phyloP scores from a whole-genome alignment of 371 early-diverging fungal genomes.

The Mucor ambiguus region DNA sequence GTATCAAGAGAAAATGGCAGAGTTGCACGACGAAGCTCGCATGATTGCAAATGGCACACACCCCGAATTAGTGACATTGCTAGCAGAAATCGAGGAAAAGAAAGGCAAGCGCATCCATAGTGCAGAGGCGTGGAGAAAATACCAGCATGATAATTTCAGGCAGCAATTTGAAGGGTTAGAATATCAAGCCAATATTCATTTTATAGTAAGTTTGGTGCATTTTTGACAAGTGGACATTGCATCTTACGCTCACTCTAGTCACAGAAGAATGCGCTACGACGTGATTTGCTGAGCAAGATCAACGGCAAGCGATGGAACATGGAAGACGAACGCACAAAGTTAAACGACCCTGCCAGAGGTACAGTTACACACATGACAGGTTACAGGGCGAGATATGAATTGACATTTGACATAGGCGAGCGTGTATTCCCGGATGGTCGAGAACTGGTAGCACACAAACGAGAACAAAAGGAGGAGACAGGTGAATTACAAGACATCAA shows the following conservation, averaged over 20 bases:
- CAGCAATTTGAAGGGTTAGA: constrained; percentile 55
- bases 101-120: constrained; percentile 52
- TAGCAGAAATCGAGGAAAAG: constrained; percentile 63
- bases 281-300: constrained; percentile 16
- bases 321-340: constrained; percentile 29
- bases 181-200: constrained; percentile 58
- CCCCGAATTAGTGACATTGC: constrained; percentile 57
- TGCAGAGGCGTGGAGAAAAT: constrained; percentile 58
- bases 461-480: constrained; percentile 41
- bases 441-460: constrained; percentile 39
- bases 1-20: constrained; percentile 63
- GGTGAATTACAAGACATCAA: constrained; percentile 50
- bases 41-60: constrained; percentile 66
- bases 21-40: constrained; percentile 58
- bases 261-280: constrained; percentile 34
- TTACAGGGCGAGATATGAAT: not conserved
- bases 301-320: constrained; percentile 24
- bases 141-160: constrained; percentile 52
- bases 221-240: not conserved
- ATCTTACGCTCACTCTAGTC: constrained; percentile 25
- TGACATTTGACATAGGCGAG: constrained; percentile 22
- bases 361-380: constrained; percentile 15
- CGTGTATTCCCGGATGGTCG: constrained; percentile 32
- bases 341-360: constrained; percentile 23
- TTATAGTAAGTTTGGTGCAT: constrained; percentile 35